A percentile compares a stretch with the other conserved stretches of the same genome.
Conservation (phyloP, 2,329 filamentous ascomycete genomes). For the Biscogniauxia sp. region DNA sequence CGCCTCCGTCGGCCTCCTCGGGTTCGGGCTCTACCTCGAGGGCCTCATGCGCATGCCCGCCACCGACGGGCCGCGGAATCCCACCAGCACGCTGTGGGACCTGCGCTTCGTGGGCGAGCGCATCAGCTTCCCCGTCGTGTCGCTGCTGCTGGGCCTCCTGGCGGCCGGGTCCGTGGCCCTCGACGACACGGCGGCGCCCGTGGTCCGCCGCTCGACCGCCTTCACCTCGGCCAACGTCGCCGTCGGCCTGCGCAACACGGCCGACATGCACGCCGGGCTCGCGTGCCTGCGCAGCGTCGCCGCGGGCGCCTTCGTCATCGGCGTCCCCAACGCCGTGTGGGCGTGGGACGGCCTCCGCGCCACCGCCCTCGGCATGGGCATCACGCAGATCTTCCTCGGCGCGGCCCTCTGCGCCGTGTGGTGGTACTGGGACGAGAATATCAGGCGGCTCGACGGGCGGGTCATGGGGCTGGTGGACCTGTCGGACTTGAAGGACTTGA, state of each 20-base stretch:
- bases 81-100: slow-evolving; percentile 27
- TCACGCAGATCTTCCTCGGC: slow-evolving; percentile 41
- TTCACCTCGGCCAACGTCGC: slow-evolving; percentile 48
- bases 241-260: slow-evolving; percentile 44
- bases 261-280: slow-evolving; percentile 48
- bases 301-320: slow-evolving; percentile 43
- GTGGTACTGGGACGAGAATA: slow-evolving; percentile 41
- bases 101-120: slow-evolving; percentile 9
- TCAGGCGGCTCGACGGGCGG: slow-evolving; percentile 44
- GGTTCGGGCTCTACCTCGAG: slow-evolving; percentile 44
- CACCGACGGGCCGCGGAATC: slow-evolving; percentile 14
- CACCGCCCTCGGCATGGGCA: slow-evolving; percentile 40
- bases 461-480: slow-evolving; percentile 48
- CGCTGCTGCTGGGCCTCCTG: slow-evolving; percentile 46
- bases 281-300: slow-evolving; percentile 40
- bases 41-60: slow-evolving; percentile 33
- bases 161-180: slow-evolving; percentile 42
- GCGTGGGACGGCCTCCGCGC: slow-evolving; percentile 36
- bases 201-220: slow-evolving; percentile 46
- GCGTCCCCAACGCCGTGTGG: slow-evolving; percentile 38
- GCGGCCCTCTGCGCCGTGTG: slow-evolving; percentile 35
- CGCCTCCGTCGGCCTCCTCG: slow-evolving; percentile 41
- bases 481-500: slow-evolving; percentile 36
- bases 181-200: slow-evolving; percentile 40
- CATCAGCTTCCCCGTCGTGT: slow-evolving; percentile 40